Conservation (phyloP, 805 yeast species). For the Zygosaccharomyces kombuchaensis region DNA sequence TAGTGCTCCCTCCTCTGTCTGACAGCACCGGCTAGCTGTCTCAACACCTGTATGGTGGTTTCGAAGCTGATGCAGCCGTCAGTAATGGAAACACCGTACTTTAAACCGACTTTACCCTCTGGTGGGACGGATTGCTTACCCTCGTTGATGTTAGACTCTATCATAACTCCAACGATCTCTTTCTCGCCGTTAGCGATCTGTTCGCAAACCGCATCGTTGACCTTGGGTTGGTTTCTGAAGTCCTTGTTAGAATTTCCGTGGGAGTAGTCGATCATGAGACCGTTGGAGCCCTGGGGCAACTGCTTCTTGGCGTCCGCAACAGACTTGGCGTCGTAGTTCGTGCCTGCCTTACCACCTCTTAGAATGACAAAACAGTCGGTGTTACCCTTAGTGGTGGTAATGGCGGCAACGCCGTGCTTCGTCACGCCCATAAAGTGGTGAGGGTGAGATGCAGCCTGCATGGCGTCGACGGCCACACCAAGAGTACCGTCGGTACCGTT, state of each 20-base stretch:
- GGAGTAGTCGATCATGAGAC: conserved; percentile 93
- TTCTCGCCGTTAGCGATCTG: conserved; percentile 81
- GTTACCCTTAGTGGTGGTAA: conserved; percentile 93
- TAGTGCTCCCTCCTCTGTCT: conserved; percentile 62
- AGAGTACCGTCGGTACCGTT: conserved; percentile 97
- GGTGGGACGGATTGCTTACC: conserved; percentile 84
- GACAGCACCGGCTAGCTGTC: conserved; percentile 76
- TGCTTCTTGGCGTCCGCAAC: conserved; percentile 69
- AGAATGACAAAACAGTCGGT: conserved; percentile 88
- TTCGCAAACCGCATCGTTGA: conserved; percentile 72
- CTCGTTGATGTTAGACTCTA: conserved; percentile 86
- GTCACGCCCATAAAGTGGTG: conserved; percentile 98
- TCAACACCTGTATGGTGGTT: conserved; percentile 75
- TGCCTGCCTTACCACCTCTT: conserved; percentile 93
- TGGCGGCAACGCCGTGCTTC: conserved; percentile 94
- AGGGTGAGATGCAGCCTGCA: conserved; percentile 82
- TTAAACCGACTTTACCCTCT: conserved; percentile 52
- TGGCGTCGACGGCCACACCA: conserved; percentile 91
- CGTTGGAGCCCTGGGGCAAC: conserved; percentile 43
- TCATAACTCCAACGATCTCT: conserved; percentile 86
- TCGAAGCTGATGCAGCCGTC: conserved; percentile 97
- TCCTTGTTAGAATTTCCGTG: conserved; percentile 96
- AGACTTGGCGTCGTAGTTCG: conserved; percentile 83
- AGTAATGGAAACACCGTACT: conserved; percentile 94
- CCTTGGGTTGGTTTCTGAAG: conserved; percentile 92